Evolutionary conservation across 1,284 basidiomycete genomes (phyloP).

Genomic region (Mycosarcoma maydis): DNA sequence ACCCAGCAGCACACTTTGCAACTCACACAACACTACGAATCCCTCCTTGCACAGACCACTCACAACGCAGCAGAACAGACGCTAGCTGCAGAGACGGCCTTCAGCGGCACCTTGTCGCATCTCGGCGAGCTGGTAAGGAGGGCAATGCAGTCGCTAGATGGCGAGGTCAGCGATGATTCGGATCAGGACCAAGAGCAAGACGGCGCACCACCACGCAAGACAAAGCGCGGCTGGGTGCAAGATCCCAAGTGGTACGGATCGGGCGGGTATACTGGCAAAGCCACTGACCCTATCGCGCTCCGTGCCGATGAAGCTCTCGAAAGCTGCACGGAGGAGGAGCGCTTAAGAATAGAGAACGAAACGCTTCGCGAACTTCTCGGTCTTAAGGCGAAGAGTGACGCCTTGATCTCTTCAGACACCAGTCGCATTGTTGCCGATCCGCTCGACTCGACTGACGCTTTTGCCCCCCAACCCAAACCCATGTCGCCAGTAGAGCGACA

Average conservation of each 20-base stretch:
- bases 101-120: constrained; percentile 49
- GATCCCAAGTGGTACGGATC: constrained; percentile 58
- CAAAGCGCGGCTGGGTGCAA: constrained; percentile 34
- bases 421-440: background rate
- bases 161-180: constrained; percentile 40
- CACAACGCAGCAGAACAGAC: constrained; percentile 50
- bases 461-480: constrained; percentile 15
- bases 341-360: constrained; percentile 61
- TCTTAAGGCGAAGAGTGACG: constrained; percentile 47
- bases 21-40: constrained; percentile 89
- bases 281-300: constrained; percentile 45
- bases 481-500: constrained; percentile 27
- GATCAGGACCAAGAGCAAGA: constrained; percentile 15
- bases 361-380: constrained; percentile 58
- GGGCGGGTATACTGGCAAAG: constrained; percentile 60
- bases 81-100: constrained; percentile 46
- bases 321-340: constrained; percentile 55
- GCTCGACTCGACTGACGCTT: background rate
- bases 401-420: constrained; percentile 12
- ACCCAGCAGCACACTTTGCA: constrained; percentile 91
- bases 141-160: constrained; percentile 54
- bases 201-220: constrained; percentile 5
- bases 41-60: constrained; percentile 72
- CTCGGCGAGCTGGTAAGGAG: constrained; percentile 53
- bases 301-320: constrained; percentile 55